These are phyloP conservation scores for Cadophora sp. DNA, from an alignment of 2,329 filamentous ascomycete genomes.

Conservation along the genomic window DNA sequence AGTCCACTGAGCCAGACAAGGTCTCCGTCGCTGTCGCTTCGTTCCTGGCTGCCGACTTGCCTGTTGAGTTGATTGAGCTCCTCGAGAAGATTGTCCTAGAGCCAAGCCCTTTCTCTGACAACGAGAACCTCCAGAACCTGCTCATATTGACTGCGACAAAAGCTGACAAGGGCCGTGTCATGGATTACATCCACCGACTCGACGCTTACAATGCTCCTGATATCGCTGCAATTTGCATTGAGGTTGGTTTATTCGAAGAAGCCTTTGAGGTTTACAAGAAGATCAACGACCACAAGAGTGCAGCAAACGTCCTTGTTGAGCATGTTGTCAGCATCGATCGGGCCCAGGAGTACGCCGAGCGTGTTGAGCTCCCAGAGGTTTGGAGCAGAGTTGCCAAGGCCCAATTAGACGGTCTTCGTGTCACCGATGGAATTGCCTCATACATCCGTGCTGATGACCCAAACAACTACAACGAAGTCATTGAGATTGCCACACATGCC, in stretches of 20 bases:
- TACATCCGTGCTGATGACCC: constrained; percentile 96
- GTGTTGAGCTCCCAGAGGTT: constrained; percentile 91
- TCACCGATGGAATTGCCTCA: constrained; percentile 91
- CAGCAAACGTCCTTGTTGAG: constrained; percentile 91
- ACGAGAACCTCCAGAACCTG: constrained; percentile 93
- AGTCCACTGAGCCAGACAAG: constrained; percentile 91
- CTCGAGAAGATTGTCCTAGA: constrained; percentile 99
- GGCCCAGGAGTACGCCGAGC: constrained; percentile 93
- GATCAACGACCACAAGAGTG: constrained; percentile 84
- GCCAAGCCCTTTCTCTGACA: constrained; percentile 96
- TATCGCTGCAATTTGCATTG: constrained; percentile 90
- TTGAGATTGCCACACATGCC: constrained; percentile 92
- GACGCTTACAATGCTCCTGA: constrained; percentile 90
- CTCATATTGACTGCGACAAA: constrained; percentile 96
- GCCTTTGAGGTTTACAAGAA: constrained; percentile 99
- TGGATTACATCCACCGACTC: constrained; percentile 94
- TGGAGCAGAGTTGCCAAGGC: constrained; percentile 99
- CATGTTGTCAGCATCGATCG: constrained; percentile 98
- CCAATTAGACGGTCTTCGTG: constrained; percentile 92
- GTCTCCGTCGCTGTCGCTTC: constrained; percentile 93
- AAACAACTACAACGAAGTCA: constrained; percentile 93
- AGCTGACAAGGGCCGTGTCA: constrained; percentile 91
- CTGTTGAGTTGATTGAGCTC: constrained; percentile 93
- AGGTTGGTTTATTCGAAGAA: constrained; percentile 94
- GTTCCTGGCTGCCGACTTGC: constrained; percentile 90